Evolutionary conservation across 2,329 filamentous ascomycete species (phyloP).

Genomic region (Ophiostoma himal-ulmi): DNA sequence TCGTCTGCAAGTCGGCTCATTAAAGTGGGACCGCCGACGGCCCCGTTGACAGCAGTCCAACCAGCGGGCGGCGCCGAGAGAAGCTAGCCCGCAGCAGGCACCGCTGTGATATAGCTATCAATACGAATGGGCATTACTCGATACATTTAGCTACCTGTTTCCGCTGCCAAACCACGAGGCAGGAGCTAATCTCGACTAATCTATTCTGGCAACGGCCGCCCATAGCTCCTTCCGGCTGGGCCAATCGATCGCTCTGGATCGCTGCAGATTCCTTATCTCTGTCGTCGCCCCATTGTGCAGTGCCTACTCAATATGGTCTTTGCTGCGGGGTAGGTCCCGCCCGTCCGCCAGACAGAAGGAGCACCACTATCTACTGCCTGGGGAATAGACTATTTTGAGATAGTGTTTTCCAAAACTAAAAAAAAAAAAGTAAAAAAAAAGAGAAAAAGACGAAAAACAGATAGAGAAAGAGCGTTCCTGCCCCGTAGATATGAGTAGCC

Average conservation of each 20-base stretch:
- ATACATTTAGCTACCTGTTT: neutral
- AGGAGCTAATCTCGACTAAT: slow-evolving; percentile 5
- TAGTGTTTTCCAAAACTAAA: neutral
- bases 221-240: neutral
- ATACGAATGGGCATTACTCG: neutral
- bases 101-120: neutral
- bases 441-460: neutral
- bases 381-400: neutral
- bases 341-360: slow-evolving; percentile 13
- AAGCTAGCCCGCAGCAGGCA: neutral
- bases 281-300: neutral
- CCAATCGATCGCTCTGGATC: slow-evolving; percentile 9
- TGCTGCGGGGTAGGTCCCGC: slow-evolving; percentile 14
- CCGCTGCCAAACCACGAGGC: slow-evolving; percentile 2
- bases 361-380: neutral
- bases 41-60: neutral
- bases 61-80: slow-evolving; percentile 4
- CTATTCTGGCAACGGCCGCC: slow-evolving; percentile 1
- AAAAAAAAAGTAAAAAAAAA: neutral
- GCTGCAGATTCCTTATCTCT: slow-evolving; percentile 9
- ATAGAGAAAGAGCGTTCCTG: neutral
- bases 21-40: neutral
- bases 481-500: slow-evolving; percentile 4
- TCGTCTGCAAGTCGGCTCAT: neutral
- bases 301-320: neutral